Percentiles rank a stretch among this genome's conserved stretches.
phyloP scores from a whole-genome alignment of 306 rosid genomes.

The Casuarina equisetifolia region DNA sequence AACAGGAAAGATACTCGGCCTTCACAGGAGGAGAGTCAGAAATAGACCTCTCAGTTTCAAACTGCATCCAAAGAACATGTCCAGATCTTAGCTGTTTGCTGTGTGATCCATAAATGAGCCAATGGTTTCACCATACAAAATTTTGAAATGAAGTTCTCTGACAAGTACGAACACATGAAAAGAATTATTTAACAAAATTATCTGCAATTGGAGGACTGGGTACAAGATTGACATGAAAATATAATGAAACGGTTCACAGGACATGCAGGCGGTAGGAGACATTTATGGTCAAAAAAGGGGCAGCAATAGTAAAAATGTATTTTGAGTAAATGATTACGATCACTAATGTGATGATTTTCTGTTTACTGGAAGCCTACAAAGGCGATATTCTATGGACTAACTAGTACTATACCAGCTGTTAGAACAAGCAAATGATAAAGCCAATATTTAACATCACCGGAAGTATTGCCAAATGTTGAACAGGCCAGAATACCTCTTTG shows the following conservation, averaged over 20 bases:
- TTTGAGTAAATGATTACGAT: background rate
- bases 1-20: constrained; percentile 66
- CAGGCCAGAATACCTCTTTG: constrained; percentile 50
- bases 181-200: background rate
- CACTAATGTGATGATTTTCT: background rate
- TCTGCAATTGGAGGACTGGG: background rate
- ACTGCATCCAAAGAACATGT: constrained; percentile 42
- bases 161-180: background rate
- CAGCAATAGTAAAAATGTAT: background rate
- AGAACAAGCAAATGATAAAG: background rate
- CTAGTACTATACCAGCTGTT: background rate
- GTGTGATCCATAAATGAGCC: background rate
- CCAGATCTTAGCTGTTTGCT: background rate
- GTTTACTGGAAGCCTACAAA: background rate
- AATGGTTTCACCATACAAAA: background rate
- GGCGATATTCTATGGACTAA: background rate
- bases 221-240: background rate
- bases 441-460: background rate
- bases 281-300: background rate
- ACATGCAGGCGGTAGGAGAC: background rate
- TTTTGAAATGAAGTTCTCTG: background rate
- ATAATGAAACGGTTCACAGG: background rate
- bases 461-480: background rate
- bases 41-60: constrained; percentile 43
- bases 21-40: constrained; percentile 55